Percentiles rank a stretch among this genome's conserved stretches.
Conservation (phyloP, 2,329 filamentous ascomycete genomes). For the Epichloe baconii region DNA sequence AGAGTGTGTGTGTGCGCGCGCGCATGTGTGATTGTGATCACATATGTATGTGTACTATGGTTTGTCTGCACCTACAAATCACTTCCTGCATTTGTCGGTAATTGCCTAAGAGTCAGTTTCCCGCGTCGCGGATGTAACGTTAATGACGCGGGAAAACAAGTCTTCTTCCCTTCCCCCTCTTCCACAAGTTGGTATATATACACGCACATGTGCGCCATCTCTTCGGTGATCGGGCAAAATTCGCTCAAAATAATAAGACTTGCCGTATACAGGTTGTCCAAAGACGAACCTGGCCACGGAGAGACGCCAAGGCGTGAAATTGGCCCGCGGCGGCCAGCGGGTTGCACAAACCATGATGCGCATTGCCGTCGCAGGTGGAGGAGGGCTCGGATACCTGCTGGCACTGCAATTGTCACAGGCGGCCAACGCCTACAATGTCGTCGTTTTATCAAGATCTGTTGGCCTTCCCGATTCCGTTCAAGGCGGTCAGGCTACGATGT, state of each 20-base stretch:
- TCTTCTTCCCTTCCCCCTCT: background rate
- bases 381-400: constrained; percentile 31
- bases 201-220: constrained; percentile 4
- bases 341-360: constrained; percentile 28
- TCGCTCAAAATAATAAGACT: background rate
- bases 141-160: constrained; percentile 12
- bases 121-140: constrained; percentile 13
- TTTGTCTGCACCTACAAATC: constrained; percentile 1
- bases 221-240: constrained; percentile 1
- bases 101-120: constrained; percentile 6
- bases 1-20: background rate
- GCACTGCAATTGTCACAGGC: constrained; percentile 42
- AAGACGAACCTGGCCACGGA: constrained; percentile 1
- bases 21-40: constrained; percentile 2
- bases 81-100: constrained; percentile 7
- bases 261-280: constrained; percentile 2
- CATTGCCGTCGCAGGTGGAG: constrained; percentile 34
- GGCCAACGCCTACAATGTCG: constrained; percentile 49
- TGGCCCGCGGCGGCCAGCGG: constrained; percentile 9
- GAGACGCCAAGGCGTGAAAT: constrained; percentile 3
- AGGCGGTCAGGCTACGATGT: constrained; percentile 2
- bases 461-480: constrained; percentile 5
- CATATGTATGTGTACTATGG: constrained; percentile 2
- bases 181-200: constrained; percentile 7
- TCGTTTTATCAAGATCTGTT: constrained; percentile 51